Conservation (phyloP, 257 asterid species). For the Solanum tacnaense region DNA sequence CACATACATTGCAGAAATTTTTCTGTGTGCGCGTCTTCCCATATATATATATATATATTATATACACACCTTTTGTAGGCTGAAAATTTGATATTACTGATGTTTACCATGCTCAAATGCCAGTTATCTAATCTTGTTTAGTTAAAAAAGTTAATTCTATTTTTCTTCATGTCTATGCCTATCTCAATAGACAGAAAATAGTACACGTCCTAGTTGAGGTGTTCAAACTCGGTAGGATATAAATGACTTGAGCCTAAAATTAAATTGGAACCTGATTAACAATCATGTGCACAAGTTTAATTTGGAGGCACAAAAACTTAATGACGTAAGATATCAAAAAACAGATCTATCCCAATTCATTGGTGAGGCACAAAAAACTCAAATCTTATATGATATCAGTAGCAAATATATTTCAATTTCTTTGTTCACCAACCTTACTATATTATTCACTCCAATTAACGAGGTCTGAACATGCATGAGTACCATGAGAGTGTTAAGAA, state of each 20-base stretch:
- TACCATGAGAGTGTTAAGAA: too few relatives aligned
- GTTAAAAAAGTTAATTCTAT: slow-evolving; percentile 30
- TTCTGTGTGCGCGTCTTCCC: neutral
- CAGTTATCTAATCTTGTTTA: slow-evolving; percentile 1
- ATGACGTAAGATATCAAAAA: too few relatives aligned
- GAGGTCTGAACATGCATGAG: neutral
- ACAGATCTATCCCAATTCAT: too few relatives aligned
- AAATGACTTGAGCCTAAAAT: too few relatives aligned
- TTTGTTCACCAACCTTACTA: neutral
- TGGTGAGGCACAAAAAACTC: too few relatives aligned
- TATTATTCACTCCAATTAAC: neutral
- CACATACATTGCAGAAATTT: neutral
- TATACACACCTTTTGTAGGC: neutral
- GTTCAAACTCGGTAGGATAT: too few relatives aligned
- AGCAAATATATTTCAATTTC: neutral
- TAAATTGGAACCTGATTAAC: too few relatives aligned
- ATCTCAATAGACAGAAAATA: too few relatives aligned
- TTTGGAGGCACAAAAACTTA: too few relatives aligned
- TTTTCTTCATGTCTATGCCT: slow-evolving; percentile 8
- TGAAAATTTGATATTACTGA: neutral
- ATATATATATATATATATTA: neutral
- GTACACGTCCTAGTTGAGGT: too few relatives aligned
- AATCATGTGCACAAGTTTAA: too few relatives aligned
- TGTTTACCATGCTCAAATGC: neutral
- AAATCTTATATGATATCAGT: too few relatives aligned